Evolutionary conservation across 148 eudicot species (phyloP).

Genomic region (Fagopyrum tataricum): DNA sequence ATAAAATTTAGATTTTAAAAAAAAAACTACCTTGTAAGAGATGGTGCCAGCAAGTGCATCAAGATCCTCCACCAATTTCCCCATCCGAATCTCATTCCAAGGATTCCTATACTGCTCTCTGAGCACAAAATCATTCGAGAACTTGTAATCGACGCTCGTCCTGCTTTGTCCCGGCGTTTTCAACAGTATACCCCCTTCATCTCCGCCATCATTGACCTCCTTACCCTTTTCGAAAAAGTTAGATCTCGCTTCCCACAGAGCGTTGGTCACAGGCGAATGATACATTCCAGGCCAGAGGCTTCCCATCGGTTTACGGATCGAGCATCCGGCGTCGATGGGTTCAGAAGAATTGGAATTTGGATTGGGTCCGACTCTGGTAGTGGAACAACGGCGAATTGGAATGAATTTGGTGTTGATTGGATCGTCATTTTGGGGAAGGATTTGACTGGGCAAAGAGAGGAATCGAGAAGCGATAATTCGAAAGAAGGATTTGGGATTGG

Average conservation of each 20-base stretch:
- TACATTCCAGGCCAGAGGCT: constrained; percentile 91
- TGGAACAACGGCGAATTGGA: not conserved
- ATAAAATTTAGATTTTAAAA: not conserved
- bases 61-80: constrained; percentile 89
- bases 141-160: constrained; percentile 58
- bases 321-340: constrained; percentile 65
- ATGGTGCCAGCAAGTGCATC: constrained; percentile 95
- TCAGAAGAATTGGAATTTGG: constrained; percentile 10
- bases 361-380: not conserved
- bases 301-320: constrained; percentile 57
- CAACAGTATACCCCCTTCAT: constrained; percentile 32
- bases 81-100: constrained; percentile 79
- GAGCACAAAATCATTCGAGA: constrained; percentile 55
- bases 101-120: constrained; percentile 91
- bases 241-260: constrained; percentile 87
- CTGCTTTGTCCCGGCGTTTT: constrained; percentile 61
- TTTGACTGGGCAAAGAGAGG: constrained; percentile 1
- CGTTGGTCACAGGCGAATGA: constrained; percentile 87
- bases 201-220: constrained; percentile 7
- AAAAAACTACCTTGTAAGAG: constrained; percentile 58
- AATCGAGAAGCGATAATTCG: not conserved
- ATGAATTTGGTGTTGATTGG: not conserved
- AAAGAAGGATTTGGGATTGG: not conserved
- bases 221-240: constrained; percentile 36
- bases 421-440: not conserved